Evolutionary conservation across 495 filamentous ascomycete species (phyloP), one percentile per base, ranked within the genome.

Genomic region (Penicillium simplicissimum): DNA sequence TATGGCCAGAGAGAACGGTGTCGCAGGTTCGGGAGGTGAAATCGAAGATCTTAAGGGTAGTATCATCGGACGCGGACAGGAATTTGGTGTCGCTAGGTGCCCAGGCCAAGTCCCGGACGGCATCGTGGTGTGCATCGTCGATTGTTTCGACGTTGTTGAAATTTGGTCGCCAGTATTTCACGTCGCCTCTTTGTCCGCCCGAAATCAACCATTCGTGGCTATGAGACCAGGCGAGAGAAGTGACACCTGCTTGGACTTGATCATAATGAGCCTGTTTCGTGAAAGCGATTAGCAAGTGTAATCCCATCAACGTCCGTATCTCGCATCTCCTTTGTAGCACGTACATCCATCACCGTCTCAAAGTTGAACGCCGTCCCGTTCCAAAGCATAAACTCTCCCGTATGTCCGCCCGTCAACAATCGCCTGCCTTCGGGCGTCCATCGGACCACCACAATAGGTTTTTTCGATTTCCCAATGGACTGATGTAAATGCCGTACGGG

Each of bases 321-420:
- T 25, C 1, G 1, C 37, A 23, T 13, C 53, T 14, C 54, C 31
- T 25, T 21, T 17, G 17, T 7, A 37, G 53, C 36, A 77, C 81
- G 40, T 64, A 86, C 84, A 74, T 96, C 93, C 90, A 96, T 96
- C 40, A 97, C 97, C 1, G 95, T 98, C 78, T 98, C 95, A 67
- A 98, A 98, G 72, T 98, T 98, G 81, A 98, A 98, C 1, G 91
- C 95, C 49, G 92, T 97, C 59, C 95, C 95, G 73, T 98, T 98
- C 95, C 95, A 98, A 4, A 98, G 77, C 51, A 96, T 98, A 67
- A 98, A 98, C 72, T 98, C 95, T 58, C 95, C 95, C 68, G 93
- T 98, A 70, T 92, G 94, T 1, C 91, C 94, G 21, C 91, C 95
- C 0, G 95, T 98, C 67, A 98, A 81, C 48, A 98, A 76, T 61